These are phyloP conservation scores for Phytophthora pinifolia DNA, from an alignment of 352 stramenopile genomes.

Conservation along the genomic window DNA sequence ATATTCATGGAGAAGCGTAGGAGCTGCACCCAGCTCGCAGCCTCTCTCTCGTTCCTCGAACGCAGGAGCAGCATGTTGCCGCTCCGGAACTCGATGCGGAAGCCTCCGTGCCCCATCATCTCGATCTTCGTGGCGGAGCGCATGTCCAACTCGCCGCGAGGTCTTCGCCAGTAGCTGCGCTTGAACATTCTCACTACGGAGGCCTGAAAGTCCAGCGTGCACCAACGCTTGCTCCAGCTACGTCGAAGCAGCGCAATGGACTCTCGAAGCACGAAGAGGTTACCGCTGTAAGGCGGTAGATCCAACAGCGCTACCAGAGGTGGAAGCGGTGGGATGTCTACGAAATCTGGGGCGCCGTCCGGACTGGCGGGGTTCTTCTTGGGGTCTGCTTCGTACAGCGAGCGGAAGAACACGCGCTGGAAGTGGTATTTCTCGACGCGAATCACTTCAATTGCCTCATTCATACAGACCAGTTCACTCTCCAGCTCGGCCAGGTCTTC, in stretches of 20 bases:
- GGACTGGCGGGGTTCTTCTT: constrained; percentile 2
- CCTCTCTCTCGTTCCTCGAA: constrained; percentile 48
- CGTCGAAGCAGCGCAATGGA: constrained; percentile 64
- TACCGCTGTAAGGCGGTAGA: constrained; percentile 66
- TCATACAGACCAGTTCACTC: constrained; percentile 47
- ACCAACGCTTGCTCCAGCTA: constrained; percentile 81
- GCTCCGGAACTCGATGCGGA: constrained; percentile 56
- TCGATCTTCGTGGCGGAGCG: constrained; percentile 51
- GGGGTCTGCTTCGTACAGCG: constrained; percentile 37
- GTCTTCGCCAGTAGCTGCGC: constrained; percentile 76
- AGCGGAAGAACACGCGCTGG: constrained; percentile 48
- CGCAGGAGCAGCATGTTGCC: constrained; percentile 52
- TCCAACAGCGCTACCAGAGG: constrained; percentile 31
- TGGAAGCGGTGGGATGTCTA: constrained; percentile 23
- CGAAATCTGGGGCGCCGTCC: constrained; percentile 4
- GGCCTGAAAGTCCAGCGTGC: constrained; percentile 64
- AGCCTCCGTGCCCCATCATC: constrained; percentile 63
- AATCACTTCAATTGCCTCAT: constrained; percentile 61
- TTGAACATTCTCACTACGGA: constrained; percentile 69
- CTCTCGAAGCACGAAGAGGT: constrained; percentile 74
- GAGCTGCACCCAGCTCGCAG: constrained; percentile 63
- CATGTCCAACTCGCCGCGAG: constrained; percentile 60
- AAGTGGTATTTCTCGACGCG: constrained; percentile 63
- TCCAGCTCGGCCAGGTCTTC: constrained; percentile 55
- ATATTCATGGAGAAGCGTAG: constrained; percentile 51